Conservation (phyloP, 2,329 filamentous ascomycete genomes). For the Phialocephala subalpina region DNA sequence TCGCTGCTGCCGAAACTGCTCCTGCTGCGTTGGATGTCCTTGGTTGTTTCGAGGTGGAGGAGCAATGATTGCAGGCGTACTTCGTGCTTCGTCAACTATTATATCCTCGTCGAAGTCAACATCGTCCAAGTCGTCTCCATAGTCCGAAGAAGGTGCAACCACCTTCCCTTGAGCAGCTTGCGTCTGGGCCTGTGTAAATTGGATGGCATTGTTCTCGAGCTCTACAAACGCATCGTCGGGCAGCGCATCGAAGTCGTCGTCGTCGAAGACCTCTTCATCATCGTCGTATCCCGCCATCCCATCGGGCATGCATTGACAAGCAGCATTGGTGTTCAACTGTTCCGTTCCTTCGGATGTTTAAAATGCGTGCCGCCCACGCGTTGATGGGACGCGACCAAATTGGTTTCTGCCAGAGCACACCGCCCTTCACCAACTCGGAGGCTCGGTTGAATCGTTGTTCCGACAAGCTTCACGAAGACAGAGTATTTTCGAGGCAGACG, state of each 20-base stretch:
- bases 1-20: constrained; percentile 36
- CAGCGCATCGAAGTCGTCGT: constrained; percentile 69
- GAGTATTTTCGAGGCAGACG: neutral
- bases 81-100: constrained; percentile 50
- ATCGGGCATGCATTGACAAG: constrained; percentile 44
- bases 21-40: constrained; percentile 30
- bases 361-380: neutral
- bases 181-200: constrained; percentile 54
- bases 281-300: constrained; percentile 46
- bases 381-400: neutral
- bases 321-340: constrained; percentile 16
- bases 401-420: constrained; percentile 8
- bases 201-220: constrained; percentile 70
- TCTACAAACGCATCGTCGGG: constrained; percentile 65
- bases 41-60: constrained; percentile 28
- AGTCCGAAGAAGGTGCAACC: constrained; percentile 45
- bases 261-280: constrained; percentile 63
- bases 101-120: constrained; percentile 62
- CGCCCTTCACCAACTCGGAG: constrained; percentile 24
- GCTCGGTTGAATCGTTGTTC: neutral
- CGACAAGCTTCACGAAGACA: constrained; percentile 1
- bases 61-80: constrained; percentile 32
- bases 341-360: neutral
- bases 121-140: constrained; percentile 46
- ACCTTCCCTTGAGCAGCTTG: constrained; percentile 31